phyloP scores from a whole-genome alignment of 805 yeast species.

The Tetrapisispora taiwanensis region DNA sequence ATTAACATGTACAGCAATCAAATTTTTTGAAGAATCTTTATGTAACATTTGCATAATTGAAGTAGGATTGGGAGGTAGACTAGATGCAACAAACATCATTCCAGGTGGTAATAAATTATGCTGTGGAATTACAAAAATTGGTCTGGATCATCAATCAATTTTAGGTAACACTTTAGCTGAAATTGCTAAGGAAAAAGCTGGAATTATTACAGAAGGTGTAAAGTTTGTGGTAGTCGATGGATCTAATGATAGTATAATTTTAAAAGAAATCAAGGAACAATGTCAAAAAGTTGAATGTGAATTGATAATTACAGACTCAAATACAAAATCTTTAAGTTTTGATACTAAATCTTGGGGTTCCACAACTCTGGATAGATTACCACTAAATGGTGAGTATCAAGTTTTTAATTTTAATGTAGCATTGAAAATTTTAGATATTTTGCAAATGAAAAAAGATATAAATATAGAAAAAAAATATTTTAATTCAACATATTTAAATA shows the following conservation, averaged over 20 bases:
- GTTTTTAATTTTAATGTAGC: constrained; percentile 60
- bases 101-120: constrained; percentile 39
- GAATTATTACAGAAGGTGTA: constrained; percentile 48
- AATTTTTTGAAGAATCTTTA: constrained; percentile 48
- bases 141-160: constrained; percentile 72
- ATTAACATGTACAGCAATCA: constrained; percentile 75
- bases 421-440: constrained; percentile 39
- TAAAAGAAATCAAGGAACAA: constrained; percentile 35
- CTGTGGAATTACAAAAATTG: constrained; percentile 76
- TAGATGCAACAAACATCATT: constrained; percentile 81
- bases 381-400: constrained; percentile 69
- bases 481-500: constrained; percentile 39
- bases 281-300: constrained; percentile 30
- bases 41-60: constrained; percentile 79
- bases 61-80: constrained; percentile 86
- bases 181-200: constrained; percentile 78
- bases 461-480: constrained; percentile 31
- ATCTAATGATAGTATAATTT: constrained; percentile 43
- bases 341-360: constrained; percentile 26
- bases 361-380: constrained; percentile 32
- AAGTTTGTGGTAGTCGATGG: constrained; percentile 64
- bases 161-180: constrained; percentile 55
- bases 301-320: constrained; percentile 18
- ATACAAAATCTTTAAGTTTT: constrained; percentile 6
- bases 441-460: constrained; percentile 17